Conservation (phyloP, 1,284 basidiomycete genomes). For the Melampsora abietis-canadensis region DNA sequence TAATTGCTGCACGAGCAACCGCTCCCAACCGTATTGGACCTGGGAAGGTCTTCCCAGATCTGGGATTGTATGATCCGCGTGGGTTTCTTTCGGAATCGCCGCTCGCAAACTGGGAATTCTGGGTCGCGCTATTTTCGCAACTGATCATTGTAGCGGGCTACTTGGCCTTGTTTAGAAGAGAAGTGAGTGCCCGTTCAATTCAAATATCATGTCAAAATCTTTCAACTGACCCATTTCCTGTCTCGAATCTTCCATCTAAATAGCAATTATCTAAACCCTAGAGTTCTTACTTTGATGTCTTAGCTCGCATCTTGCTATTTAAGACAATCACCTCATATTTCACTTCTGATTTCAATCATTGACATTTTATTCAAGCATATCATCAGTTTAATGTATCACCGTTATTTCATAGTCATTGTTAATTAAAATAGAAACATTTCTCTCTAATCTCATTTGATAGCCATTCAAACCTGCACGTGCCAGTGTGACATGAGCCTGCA, state of each 20-base stretch:
- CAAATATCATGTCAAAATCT: background rate
- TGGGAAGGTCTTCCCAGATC: slow-evolving; percentile 83
- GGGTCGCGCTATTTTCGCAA: slow-evolving; percentile 75
- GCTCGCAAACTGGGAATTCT: slow-evolving; percentile 65
- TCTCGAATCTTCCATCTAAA: background rate
- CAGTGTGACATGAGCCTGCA: too few species aligned
- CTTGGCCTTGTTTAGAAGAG: slow-evolving; percentile 90
- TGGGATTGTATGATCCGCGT: slow-evolving; percentile 70
- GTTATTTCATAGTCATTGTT: too few species aligned
- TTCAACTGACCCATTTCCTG: background rate
- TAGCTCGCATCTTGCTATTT: too few species aligned
- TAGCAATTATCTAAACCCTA: slow-evolving; percentile 7
- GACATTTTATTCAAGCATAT: too few species aligned
- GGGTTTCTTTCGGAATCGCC: slow-evolving; percentile 44
- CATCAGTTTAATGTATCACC: too few species aligned
- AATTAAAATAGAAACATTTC: too few species aligned
- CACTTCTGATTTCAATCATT: too few species aligned
- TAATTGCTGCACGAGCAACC: slow-evolving; percentile 80
- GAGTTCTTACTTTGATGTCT: too few species aligned
- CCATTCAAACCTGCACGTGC: too few species aligned
- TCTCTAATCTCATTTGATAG: too few species aligned
- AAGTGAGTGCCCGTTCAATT: slow-evolving; percentile 51
- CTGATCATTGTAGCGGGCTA: slow-evolving; percentile 81
- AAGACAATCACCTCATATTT: too few species aligned
- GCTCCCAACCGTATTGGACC: slow-evolving; percentile 78